Evolutionary conservation across 257 asterid species (phyloP).

Genomic region (Nicotiana otophora): DNA sequence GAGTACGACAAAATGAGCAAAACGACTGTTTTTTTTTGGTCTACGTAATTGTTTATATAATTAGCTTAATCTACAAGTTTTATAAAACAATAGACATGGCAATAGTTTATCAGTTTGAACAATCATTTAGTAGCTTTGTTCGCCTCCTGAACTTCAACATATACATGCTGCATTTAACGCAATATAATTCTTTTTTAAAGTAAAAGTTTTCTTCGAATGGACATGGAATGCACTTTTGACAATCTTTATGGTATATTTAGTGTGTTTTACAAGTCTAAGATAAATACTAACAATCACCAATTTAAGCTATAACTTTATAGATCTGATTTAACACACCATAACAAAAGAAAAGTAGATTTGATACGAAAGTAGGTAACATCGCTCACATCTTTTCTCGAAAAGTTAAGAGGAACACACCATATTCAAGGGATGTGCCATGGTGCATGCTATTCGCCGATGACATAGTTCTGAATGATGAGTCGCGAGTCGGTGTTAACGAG

Average conservation of each 20-base stretch:
- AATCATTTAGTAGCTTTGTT: background rate
- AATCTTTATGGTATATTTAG: background rate
- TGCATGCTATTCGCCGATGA: too few relatives aligned
- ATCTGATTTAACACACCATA: background rate
- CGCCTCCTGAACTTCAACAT: background rate
- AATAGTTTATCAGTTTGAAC: background rate
- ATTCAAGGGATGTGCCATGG: too few relatives aligned
- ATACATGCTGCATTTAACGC: background rate
- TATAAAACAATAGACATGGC: background rate
- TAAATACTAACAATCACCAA: background rate
- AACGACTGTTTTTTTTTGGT: background rate
- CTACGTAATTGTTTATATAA: too few relatives aligned
- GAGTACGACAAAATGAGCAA: background rate
- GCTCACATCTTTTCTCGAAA: background rate
- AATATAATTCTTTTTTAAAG: background rate
- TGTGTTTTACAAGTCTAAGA: background rate
- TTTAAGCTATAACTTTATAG: background rate
- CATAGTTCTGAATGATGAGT: too few relatives aligned
- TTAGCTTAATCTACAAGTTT: too few relatives aligned
- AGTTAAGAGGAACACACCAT: background rate
- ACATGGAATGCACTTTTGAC: background rate
- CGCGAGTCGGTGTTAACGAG: too few relatives aligned
- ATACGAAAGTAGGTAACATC: background rate
- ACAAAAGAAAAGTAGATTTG: background rate
- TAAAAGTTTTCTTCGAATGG: background rate